Base-by-base conservation (phyloP, 116 monocot species). In the Zostera marina region DNA sequence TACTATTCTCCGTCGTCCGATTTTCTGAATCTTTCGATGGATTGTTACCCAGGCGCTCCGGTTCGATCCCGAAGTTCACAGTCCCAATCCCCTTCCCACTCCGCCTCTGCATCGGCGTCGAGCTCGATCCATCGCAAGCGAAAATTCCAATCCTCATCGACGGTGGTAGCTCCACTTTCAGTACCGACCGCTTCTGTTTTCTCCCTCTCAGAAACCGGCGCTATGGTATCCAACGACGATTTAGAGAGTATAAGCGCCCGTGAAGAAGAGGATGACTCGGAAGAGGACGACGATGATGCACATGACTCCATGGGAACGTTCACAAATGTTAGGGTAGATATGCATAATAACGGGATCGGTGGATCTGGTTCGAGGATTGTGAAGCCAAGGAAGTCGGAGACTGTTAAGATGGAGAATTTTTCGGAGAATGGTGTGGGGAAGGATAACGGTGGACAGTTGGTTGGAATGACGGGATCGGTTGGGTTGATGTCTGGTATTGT, bases 271-370 rank as follows among this genome's bases (percentile, higher is more conserved):
- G 84, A 80, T 3, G 74, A 74, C 7, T 78, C 81, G 17, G 78
- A 75, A 9, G 71, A 71, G 4, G 76, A 74, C 9, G 75, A 70
- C 11, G 78, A 75, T 7, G 67, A 71, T n/a, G 71, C 66, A 54
- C 56, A 74, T 46, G 76, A 80, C 43, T 81, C 89, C 25, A 77
- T 96, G 66, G 65, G 82, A 62, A 70, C 68, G n/a, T 96, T 89
- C 73, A 96, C 85, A 15, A 64, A 85, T 32, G 79, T 85, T 11
- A 81, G 96, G 38, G 63, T 84, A 20, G 83, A 89, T 1, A 25
- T 22, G 23, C 47, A 64, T 23, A 45, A 38, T 48, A 22, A 44
- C 25, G n/a, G 15, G 15, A 19, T 17, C 59, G 21, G 68, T 22
- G 14, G 67, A 1, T 11, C 44, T n/a, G 69, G 63, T 56, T 17